Evolutionary conservation across 1,284 basidiomycete genomes (phyloP).

Genomic region (Paramarasmius palmivorus): DNA sequence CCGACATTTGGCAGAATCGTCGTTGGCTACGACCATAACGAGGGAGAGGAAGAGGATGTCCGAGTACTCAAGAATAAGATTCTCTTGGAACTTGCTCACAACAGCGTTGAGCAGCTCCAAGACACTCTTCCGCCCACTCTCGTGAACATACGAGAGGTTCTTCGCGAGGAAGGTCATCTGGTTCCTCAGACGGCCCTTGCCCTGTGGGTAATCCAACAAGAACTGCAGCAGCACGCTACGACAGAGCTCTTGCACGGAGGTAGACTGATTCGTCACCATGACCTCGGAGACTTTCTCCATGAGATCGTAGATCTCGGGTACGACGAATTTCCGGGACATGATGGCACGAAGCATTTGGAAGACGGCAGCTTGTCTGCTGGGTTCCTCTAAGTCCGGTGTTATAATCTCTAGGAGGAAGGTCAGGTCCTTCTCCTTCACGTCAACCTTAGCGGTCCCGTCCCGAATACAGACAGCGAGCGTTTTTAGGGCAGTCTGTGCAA

Average conservation of each 20-base stretch:
- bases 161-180: constrained; percentile 94
- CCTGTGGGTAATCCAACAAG: constrained; percentile 97
- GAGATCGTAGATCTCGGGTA: constrained; percentile 96
- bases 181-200: constrained; percentile 84
- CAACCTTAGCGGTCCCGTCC: constrained; percentile 70
- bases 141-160: constrained; percentile 90
- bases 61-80: constrained; percentile 78
- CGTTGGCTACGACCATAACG: constrained; percentile 93
- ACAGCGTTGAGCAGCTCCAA: constrained; percentile 89
- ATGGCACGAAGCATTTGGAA: constrained; percentile 94
- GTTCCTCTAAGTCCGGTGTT: constrained; percentile 92
- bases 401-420: constrained; percentile 86
- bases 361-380: constrained; percentile 82
- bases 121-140: constrained; percentile 89
- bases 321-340: constrained; percentile 87
- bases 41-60: constrained; percentile 92
- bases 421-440: constrained; percentile 89
- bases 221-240: constrained; percentile 92
- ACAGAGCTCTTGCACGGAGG: constrained; percentile 90
- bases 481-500: constrained; percentile 88
- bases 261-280: constrained; percentile 92
- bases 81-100: constrained; percentile 82
- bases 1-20: constrained; percentile 86
- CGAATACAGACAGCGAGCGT: constrained; percentile 86
- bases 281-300: constrained; percentile 96